phyloP scores from a whole-genome alignment of 2,329 filamentous ascomycete genomes.

The Cladophialophora exuberans region DNA sequence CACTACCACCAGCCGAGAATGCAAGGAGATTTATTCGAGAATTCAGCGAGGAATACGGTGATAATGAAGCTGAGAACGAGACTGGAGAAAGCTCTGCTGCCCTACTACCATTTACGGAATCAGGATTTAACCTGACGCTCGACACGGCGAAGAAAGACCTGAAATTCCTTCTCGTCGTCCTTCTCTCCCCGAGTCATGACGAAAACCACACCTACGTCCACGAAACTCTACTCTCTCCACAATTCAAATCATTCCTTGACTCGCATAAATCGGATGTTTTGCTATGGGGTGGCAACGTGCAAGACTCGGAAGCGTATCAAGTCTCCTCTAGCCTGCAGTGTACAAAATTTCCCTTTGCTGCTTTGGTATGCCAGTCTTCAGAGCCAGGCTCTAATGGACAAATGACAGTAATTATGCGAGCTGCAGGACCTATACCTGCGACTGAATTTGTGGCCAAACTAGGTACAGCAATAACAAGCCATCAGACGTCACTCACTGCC shows the following conservation, averaged over 20 bases:
- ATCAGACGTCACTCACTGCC: constrained; percentile 73
- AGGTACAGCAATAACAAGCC: constrained; percentile 71
- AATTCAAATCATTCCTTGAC: constrained; percentile 74
- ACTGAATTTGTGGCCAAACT: constrained; percentile 76
- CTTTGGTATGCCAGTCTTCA: constrained; percentile 83
- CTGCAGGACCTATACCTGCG: constrained; percentile 72
- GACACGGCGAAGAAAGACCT: constrained; percentile 88
- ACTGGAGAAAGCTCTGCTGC: constrained; percentile 2
- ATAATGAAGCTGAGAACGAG: constrained; percentile 47
- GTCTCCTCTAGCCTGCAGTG: constrained; percentile 84
- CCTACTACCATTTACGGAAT: constrained; percentile 75
- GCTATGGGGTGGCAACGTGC: constrained; percentile 89
- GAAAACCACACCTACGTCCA: constrained; percentile 81
- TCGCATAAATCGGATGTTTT: constrained; percentile 78
- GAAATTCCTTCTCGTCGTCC: constrained; percentile 85
- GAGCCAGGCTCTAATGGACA: constrained; percentile 60
- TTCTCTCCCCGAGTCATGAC: constrained; percentile 92
- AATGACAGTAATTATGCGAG: constrained; percentile 85
- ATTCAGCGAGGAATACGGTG: constrained; percentile 91
- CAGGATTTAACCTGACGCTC: constrained; percentile 87
- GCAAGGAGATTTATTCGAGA: constrained; percentile 87
- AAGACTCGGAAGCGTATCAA: constrained; percentile 93
- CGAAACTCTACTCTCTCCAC: constrained; percentile 76
- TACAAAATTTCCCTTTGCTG: constrained; percentile 90
- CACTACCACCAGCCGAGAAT: constrained; percentile 82